Base-by-base conservation (phyloP, 345 rosid species). In the Ceriops zippeliana region DNA sequence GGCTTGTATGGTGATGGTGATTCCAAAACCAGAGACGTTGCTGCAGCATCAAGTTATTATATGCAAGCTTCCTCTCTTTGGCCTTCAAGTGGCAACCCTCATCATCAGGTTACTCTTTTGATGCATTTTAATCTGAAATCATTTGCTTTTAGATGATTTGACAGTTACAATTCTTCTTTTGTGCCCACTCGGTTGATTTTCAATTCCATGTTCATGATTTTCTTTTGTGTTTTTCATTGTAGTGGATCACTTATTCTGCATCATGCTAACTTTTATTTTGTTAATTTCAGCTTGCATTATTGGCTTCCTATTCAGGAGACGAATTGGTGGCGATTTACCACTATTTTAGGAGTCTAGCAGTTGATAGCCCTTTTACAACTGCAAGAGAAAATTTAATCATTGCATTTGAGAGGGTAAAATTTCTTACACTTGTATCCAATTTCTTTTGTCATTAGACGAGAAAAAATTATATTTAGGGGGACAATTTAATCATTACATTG, bases 321-420 rank as follows among this genome's bases (percentile, higher is more conserved):
- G 98, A 93, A 77, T 78, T 89, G 82, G 83, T 70, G 52, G 87
- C 91, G 32, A 83, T 88, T 10, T 93, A 93, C 75, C 88, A 90
- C 19, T 93, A 93, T 73, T 91, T 93, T 64, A 90, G 97, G 73
- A 93, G 98, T 81, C 77, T 93, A 84, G 97, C 98, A 32, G 87
- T 86, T 69, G 97, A 93, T 68, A 86, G 71, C 75, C 98, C 97
- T 53, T 93, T 90, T 68, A 73, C 93, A 28, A 93, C 98, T 71
- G 98, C 98, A 28, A 89, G 98, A 73, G 98, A 93, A 78, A 93
- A 93, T 78, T 84, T 93, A 83, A 86, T 91, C 61, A 89, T 93
- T 75, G 95, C 96, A 70, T 93, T 93, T 82, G 98, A 93, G 71
- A 93, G 91, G 98, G 98, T 93, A 71, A 71, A 9, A n/a, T 7